Percentiles rank a stretch among this genome's conserved stretches.
Conservation (phyloP, 2,329 filamentous ascomycete species). For the Onygenales sp. region DNA sequence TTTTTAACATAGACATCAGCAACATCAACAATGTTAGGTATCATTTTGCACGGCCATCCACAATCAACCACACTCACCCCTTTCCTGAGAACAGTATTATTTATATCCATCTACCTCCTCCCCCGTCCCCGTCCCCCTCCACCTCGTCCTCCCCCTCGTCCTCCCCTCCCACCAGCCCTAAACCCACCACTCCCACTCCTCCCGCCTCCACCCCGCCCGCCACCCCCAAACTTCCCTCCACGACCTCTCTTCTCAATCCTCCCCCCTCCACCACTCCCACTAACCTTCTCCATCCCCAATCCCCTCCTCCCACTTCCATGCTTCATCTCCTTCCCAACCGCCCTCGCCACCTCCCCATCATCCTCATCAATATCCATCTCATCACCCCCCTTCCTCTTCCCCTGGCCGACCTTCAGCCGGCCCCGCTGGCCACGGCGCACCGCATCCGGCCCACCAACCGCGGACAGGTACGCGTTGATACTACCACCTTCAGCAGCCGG, state of each 20-base stretch:
- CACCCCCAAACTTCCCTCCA: constrained; percentile 9
- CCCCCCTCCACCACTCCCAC: constrained; percentile 17
- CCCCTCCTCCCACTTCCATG: constrained; percentile 18
- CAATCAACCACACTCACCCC: too few species aligned
- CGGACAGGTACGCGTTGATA: constrained; percentile 53
- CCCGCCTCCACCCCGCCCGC: constrained; percentile 6
- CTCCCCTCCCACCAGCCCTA: neutral
- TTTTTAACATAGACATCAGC: too few species aligned
- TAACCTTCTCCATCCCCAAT: constrained; percentile 20
- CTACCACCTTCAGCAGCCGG: constrained; percentile 1
- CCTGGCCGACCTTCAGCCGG: constrained; percentile 50
- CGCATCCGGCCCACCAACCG: constrained; percentile 51
- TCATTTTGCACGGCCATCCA: too few species aligned
- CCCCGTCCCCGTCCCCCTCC: neutral
- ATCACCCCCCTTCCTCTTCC: constrained; percentile 23
- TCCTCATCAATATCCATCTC: constrained; percentile 38
- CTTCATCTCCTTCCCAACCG: constrained; percentile 14
- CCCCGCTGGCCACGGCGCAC: constrained; percentile 50
- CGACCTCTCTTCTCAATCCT: constrained; percentile 12
- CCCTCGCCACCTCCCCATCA: constrained; percentile 28
- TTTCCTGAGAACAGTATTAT: too few species aligned
- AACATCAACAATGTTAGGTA: too few species aligned
- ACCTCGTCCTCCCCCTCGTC: neutral
- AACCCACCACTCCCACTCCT: constrained; percentile 2
- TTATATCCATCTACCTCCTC: neutral